A percentile compares a stretch with the other conserved stretches of the same genome.
These are phyloP conservation scores for Pichia heedii DNA, from an alignment of 805 yeast genomes.

Conservation along the genomic window DNA sequence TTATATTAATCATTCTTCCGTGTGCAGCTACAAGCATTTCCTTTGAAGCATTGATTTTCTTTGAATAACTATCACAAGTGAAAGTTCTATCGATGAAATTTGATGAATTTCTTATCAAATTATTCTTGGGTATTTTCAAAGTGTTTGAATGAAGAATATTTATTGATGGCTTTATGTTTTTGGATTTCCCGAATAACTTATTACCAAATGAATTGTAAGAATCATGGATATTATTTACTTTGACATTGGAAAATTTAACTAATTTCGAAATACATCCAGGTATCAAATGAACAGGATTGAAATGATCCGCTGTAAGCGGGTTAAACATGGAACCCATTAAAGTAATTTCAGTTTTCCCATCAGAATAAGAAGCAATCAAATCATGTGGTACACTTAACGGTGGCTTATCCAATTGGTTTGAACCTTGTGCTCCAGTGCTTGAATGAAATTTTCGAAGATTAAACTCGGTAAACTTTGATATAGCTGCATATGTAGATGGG, in stretches of 20 bases:
- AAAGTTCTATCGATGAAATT: constrained; percentile 27
- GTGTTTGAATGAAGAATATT: background rate
- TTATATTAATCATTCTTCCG: constrained; percentile 41
- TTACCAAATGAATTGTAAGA: background rate
- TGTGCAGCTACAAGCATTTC: constrained; percentile 37
- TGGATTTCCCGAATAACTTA: constrained; percentile 5
- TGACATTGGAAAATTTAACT: constrained; percentile 14
- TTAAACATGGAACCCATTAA: constrained; percentile 46
- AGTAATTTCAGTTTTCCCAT: constrained; percentile 26
- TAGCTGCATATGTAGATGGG: constrained; percentile 44
- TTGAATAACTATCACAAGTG: constrained; percentile 23
- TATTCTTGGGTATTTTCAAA: constrained; percentile 24
- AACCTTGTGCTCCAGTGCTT: constrained; percentile 28
- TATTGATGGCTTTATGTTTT: background rate
- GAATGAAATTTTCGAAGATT: constrained; percentile 31
- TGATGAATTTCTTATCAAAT: constrained; percentile 25
- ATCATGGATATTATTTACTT: background rate
- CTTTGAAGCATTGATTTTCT: constrained; percentile 21
- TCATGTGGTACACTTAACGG: constrained; percentile 25
- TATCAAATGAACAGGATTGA: constrained; percentile 40
- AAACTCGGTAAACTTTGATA: constrained; percentile 41
- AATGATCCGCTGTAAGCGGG: constrained; percentile 45
- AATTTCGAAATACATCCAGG: constrained; percentile 40
- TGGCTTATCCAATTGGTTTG: constrained; percentile 34
- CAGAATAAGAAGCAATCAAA: constrained; percentile 24